Evolutionary conservation across 345 rosid species (phyloP).

Genomic region (Geranium rotundifolium): DNA sequence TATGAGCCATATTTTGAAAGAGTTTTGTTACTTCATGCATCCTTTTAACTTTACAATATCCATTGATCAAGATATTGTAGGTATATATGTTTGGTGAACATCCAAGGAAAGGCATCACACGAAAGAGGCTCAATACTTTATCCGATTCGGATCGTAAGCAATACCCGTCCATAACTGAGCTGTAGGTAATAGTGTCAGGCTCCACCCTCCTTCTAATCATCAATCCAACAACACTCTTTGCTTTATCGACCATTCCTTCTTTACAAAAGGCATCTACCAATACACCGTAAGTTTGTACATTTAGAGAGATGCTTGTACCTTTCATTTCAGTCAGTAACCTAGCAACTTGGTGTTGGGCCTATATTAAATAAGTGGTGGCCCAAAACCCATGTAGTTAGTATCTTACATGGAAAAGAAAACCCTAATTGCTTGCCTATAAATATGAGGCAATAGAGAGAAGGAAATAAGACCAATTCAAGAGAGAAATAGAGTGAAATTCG

Average conservation of each 20-base stretch:
- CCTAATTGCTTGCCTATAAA: no score
- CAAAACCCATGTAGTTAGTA: no score
- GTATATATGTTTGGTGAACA: conserved; percentile 4
- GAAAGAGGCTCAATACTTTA: conserved; percentile 3
- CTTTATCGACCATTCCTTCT: conserved; percentile 2
- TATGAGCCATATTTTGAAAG: neutral
- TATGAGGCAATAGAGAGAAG: no score
- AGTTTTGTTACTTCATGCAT: neutral
- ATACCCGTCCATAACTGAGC: conserved; percentile 6
- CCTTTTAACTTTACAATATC: neutral
- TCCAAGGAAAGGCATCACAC: conserved; percentile 4
- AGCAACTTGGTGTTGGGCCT: no score
- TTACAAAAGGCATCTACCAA: no score
- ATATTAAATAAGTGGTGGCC: no score
- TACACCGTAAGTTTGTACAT: no score
- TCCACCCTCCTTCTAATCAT: conserved; percentile 2
- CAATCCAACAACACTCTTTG: neutral
- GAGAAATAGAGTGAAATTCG: no score
- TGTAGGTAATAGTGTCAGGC: conserved; percentile 7
- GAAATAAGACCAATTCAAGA: no score
- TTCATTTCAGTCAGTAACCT: no score
- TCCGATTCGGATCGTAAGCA: conserved; percentile 8
- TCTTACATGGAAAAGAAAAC: no score
- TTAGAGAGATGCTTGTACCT: no score
- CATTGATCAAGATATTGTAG: conserved; percentile 4